A percentile compares a stretch with the other conserved stretches of the same genome.
Evolutionary conservation across 1,284 basidiomycete species (phyloP).

Genomic region (Cutaneotrichosporon sp.): DNA sequence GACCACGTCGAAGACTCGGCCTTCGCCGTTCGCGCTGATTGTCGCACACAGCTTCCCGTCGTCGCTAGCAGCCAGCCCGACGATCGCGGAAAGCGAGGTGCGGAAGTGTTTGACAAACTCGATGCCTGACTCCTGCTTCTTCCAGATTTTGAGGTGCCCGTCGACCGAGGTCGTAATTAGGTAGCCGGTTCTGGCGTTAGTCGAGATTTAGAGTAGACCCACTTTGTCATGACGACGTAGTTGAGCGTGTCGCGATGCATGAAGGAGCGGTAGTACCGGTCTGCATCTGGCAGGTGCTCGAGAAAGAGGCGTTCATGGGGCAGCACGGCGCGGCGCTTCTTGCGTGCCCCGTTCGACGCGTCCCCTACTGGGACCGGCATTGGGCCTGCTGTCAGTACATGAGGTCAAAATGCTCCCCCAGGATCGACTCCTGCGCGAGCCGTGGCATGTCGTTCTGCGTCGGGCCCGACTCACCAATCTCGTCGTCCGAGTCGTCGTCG

Average conservation of each 20-base stretch:
- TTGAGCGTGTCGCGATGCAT: constrained; percentile 96
- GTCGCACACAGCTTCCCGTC: constrained; percentile 92
- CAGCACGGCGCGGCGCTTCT: constrained; percentile 55
- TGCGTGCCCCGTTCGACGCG: constrained; percentile 18
- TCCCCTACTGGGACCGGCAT: constrained; percentile 16
- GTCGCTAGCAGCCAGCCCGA: constrained; percentile 76
- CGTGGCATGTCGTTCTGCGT: too few relatives aligned
- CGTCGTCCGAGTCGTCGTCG: constrained; percentile 44
- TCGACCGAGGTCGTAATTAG: constrained; percentile 90
- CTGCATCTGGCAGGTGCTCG: constrained; percentile 82
- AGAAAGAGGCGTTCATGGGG: constrained; percentile 79
- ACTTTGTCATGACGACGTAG: constrained; percentile 80
- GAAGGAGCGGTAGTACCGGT: constrained; percentile 94
- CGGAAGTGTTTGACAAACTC: constrained; percentile 93
- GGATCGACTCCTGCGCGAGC: background rate
- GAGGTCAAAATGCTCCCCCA: too few relatives aligned
- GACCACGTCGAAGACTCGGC: constrained; percentile 94
- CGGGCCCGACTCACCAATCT: constrained; percentile 36
- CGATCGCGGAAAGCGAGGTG: constrained; percentile 77
- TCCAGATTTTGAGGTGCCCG: constrained; percentile 97
- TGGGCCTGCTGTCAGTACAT: constrained; percentile 22
- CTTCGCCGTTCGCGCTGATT: constrained; percentile 74
- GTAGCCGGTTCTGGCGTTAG: constrained; percentile 89
- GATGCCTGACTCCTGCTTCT: constrained; percentile 88
- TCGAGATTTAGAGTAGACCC: constrained; percentile 31